Base-by-base conservation (phyloP, 208 protist species). In the Trypanosoma mega region DNA sequence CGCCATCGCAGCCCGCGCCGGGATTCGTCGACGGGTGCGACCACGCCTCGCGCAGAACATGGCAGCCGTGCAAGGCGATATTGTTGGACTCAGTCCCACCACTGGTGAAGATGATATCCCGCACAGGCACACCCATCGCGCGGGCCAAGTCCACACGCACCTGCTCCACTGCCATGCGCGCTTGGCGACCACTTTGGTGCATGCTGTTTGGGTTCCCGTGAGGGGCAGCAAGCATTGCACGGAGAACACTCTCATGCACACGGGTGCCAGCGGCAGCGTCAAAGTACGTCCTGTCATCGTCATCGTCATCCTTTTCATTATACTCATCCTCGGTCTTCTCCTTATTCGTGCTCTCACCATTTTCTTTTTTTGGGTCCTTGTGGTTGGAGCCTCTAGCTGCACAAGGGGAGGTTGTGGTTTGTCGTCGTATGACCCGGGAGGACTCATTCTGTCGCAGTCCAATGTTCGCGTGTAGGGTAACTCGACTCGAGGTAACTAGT, bases 21-120 rank as follows among this genome's bases (percentile, higher is more conserved):
- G 36, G 55, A 20, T 29, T 60, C 7, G 81, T 89, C 12, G 81
- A 88, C 18, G 81, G 74, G 72, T 88, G 85, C 50, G 79, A 85
- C 79, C 81, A 89, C 41, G 74, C 70, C 18, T 84, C 75, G 21
- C 85, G 85, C 63, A 70, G 70, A 9, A 92, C 81, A 14, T 37
- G 73, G 68, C 85, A 87, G n/a, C 85, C 85, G 68, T 92, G 78
- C 49, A 92, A 63, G 2, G 85, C 81, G 60, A 92, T 83, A 68
- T 85, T 81, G 68, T 92, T 92, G 49, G 81, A 89, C 74, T 92
- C 80, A 14, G 85, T 92, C 18, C 85, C 85, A 27, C 85, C 81
- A n/a, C 70, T 79, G 2, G 85, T 92, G 72, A 92, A 92, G 65
- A 92, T 76, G 36, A 92, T 77, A 50, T 88, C 78, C 33, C 53